Conservation (phyloP, 129 eudicot genomes). For the Dittrichia graveolens region DNA sequence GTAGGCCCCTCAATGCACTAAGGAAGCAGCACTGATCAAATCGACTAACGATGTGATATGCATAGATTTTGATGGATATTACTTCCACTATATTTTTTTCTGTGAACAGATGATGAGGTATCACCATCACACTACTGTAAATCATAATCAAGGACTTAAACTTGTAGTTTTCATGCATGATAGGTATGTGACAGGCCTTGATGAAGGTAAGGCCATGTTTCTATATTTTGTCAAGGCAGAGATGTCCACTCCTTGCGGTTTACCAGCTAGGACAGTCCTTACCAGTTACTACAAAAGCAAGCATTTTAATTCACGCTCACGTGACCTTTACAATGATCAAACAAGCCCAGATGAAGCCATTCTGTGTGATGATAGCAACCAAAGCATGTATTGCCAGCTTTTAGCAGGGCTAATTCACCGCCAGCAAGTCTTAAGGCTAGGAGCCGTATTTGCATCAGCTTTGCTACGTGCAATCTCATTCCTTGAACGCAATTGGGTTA, state of each 20-base stretch:
- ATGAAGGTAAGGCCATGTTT: constrained; percentile 34
- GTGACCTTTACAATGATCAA: constrained; percentile 55
- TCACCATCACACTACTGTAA: no score
- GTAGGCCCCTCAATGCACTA: no score
- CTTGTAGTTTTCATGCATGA: not conserved
- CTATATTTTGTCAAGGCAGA: constrained; percentile 38
- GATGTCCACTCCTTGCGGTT: constrained; percentile 38
- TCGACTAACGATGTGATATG: no score
- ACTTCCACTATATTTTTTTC: no score
- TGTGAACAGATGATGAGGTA: no score
- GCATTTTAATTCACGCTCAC: constrained; percentile 62
- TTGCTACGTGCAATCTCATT: constrained; percentile 73
- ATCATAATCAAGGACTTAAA: no score
- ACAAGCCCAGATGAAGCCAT: constrained; percentile 80
- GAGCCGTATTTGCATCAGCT: constrained; percentile 93
- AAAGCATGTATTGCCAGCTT: constrained; percentile 94
- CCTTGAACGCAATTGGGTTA: constrained; percentile 65
- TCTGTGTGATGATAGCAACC: constrained; percentile 70
- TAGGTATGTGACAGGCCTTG: constrained; percentile 24
- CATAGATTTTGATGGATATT: no score
- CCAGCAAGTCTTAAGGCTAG: constrained; percentile 74
- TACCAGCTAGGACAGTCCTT: constrained; percentile 48
- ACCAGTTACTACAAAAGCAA: constrained; percentile 87
- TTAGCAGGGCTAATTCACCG: constrained; percentile 79
- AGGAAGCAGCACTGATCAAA: no score